A percentile compares a stretch with the other conserved stretches of the same genome.
phyloP scores from a whole-genome alignment of 345 rosid genomes.

The Populus davidiana region DNA sequence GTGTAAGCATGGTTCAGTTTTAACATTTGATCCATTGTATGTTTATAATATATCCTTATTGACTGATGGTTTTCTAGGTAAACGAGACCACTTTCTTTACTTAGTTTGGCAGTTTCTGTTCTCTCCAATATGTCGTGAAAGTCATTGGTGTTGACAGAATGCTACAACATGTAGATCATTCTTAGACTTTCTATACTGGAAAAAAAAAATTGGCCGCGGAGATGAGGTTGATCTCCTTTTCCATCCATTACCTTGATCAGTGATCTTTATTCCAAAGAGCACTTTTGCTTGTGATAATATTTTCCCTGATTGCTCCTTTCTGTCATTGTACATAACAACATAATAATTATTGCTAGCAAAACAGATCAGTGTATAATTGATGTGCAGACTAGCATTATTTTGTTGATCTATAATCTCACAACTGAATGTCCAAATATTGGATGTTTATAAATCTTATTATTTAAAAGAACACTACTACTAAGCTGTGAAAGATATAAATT shows the following conservation, averaged over 20 bases:
- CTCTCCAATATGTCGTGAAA: not conserved
- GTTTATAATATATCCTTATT: not conserved
- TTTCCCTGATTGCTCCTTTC: not conserved
- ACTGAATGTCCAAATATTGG: not conserved
- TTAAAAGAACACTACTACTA: not conserved
- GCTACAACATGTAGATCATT: too few relatives aligned
- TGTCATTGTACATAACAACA: not conserved
- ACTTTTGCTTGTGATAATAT: not conserved
- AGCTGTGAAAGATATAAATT: too few relatives aligned
- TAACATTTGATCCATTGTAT: slow-evolving; percentile 6
- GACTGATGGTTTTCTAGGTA: not conserved
- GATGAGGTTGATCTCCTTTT: not conserved
- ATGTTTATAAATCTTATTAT: not conserved
- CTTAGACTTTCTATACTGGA: not conserved
- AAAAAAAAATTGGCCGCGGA: too few relatives aligned
- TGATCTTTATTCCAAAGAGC: not conserved
- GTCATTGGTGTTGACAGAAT: not conserved
- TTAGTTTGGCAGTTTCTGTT: not conserved
- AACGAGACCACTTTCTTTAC: not conserved
- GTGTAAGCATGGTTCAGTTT: slow-evolving; percentile 58
- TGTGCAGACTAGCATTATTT: not conserved
- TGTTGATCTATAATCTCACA: not conserved
- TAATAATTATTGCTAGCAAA: not conserved
- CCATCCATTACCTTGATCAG: not conserved
- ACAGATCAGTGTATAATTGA: not conserved